Evolutionary conservation across 352 stramenopile genomes (phyloP), one percentile per base, ranked within the genome.

Genomic region (Phytophthora pistaciae): DNA sequence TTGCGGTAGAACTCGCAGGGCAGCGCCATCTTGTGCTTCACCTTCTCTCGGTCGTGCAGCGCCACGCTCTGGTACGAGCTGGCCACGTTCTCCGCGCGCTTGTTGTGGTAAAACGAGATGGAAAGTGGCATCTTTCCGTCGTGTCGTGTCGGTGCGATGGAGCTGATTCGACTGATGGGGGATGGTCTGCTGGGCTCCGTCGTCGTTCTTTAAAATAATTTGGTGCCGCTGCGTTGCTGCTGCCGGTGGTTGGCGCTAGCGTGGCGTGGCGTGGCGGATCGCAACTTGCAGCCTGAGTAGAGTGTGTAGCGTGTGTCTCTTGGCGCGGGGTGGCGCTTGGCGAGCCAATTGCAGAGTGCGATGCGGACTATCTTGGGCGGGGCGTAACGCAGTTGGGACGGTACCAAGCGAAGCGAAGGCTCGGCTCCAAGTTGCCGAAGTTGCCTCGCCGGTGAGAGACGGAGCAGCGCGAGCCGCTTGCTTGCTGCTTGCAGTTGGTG

Each of bases 1-100:
- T 90, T 90, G 57, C 72, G 66, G 74, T 88, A 90, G 56, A 90
- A 90, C 54, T 90, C 82, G 62, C 68, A 78, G 5, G 71, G 74
- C 38, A 84, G 66, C 46, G 64, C 67, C 63, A 85, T 83, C 46
- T 76, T 78, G 54, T 68, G 56, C 40, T 72, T 70, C 10, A 80
- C 60, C 52, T 84, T 81, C 21, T 58, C 65, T 31, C 63, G 68
- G 25, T 83, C 65, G 78, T 83, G 72, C 16, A 79, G 53, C 14
- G 67, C 77, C 44, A 84, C 68, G 48, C 77, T 79, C 29, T 80
- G 74, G 57, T 74, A 83, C 10, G 74, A 77, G 38, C 44, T 83
- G 38, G 65, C 53, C 1, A 27, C 55, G 58, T 33, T 64, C 20
- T 52, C 59, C 21, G 62, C 65, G 57, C 66, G 50, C 57, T 79